Evolutionary conservation across 768 basidiomycete genomes (phyloP), one percentile per base, ranked within the genome.

Genomic region (Cystofilobasidium ferigula): DNA sequence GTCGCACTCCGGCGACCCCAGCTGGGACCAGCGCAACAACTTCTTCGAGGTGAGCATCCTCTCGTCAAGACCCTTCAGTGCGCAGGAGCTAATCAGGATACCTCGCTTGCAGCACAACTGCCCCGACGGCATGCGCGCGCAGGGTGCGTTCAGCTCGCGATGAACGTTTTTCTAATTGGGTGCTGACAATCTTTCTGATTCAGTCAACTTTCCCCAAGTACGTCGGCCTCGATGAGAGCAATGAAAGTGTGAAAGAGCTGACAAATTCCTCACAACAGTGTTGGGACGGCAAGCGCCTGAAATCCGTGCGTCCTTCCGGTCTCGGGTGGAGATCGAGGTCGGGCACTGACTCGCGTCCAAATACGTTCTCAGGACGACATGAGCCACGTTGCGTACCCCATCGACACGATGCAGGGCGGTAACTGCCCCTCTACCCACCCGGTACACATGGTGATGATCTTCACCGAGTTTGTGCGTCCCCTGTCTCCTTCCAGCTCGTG

Each of bases 281-380:
- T 70, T 77, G 77, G 76, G 73, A 78, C 63, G 78, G 78, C 48
- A 70, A 71, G 38, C 71, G 75, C 67, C 72, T 77, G 24, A 76
- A 79, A 69, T 77, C 74, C 22, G 62, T 73, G 38, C 69, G 74
- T 30, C 40, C 62, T 51, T 74, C 73, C 0, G 77, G 78, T 78
- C 73, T 40, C 63, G 56, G 14, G 18, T 64, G 32, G 56, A 64
- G 43, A 26, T 43, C 56, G 58, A 28, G 63, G 63, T 60, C 14
- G 18, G 56, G 18, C 32, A 7, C 10, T 69, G 70, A 1, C 4
- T 22, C 20, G 18, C 32, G n/a, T n/a, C n/a, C n/a, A n/a, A n/a
- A n/a, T n/a, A n/a, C n/a, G n/a, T 1, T 22, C 10, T 34, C 34
- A 22, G 7, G 20, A 12, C 24, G 9, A 28, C 9, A 28, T 18